Conservation (phyloP, 805 yeast genomes). For the Candida sonorensis region DNA sequence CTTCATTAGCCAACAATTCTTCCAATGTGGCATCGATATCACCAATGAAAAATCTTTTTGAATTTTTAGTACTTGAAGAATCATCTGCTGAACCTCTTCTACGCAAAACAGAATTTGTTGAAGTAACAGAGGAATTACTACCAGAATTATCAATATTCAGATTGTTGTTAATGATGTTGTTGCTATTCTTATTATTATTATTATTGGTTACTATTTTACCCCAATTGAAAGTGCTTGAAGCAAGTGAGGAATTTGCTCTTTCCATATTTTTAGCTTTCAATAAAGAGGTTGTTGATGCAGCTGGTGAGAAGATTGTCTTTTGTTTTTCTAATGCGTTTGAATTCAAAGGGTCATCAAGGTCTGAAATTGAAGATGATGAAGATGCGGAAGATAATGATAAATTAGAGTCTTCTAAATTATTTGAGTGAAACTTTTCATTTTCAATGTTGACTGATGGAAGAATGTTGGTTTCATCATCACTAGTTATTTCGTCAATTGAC, state of each 20-base stretch:
- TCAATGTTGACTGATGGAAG: too few species aligned
- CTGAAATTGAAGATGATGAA: slow-evolving; percentile 12
- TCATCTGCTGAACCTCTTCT: slow-evolving; percentile 55
- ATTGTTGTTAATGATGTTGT: too few species aligned
- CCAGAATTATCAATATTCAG: not conserved
- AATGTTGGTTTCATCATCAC: not conserved
- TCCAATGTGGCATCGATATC: slow-evolving; percentile 69
- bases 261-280: slow-evolving; percentile 11
- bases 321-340: not conserved
- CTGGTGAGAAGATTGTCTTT: slow-evolving; percentile 6
- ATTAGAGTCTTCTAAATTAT: too few species aligned
- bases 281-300: slow-evolving; percentile 16
- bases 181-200: too few species aligned
- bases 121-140: not conserved
- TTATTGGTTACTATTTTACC: too few species aligned
- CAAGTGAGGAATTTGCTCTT: slow-evolving; percentile 4
- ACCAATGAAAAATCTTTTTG: slow-evolving; percentile 58
- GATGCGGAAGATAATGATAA: not conserved
- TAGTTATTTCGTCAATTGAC: slow-evolving; percentile 3
- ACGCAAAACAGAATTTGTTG: slow-evolving; percentile 8
- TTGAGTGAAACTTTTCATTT: too few species aligned
- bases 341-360: too few species aligned
- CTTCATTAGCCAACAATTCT: slow-evolving; percentile 67
- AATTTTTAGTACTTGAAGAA: slow-evolving; percentile 23
- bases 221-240: too few species aligned